A percentile compares a stretch with the other conserved stretches of the same genome.
phyloP scores from a whole-genome alignment of 805 yeast genomes.

The Tetrapisispora pingtungensis region DNA sequence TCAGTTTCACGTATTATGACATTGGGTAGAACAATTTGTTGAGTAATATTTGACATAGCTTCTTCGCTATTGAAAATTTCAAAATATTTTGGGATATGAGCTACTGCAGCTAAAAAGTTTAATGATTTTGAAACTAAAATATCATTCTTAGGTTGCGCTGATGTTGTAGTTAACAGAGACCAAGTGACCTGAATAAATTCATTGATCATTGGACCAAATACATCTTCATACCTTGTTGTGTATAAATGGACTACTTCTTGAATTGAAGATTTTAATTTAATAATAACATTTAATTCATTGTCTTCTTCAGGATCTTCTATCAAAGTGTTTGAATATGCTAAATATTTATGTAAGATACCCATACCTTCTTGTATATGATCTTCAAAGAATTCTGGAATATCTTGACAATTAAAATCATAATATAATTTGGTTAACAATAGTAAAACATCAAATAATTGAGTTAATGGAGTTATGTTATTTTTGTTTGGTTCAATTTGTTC shows the following conservation, averaged over 20 bases:
- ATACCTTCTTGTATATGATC: slow-evolving; percentile 73
- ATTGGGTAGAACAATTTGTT: slow-evolving; percentile 81
- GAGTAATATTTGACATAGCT: slow-evolving; percentile 64
- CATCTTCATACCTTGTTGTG: slow-evolving; percentile 85
- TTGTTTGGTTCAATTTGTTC: slow-evolving; percentile 41
- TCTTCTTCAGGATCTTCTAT: slow-evolving; percentile 45
- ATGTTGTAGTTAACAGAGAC: slow-evolving; percentile 57
- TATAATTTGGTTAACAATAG: slow-evolving; percentile 68
- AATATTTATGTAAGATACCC: slow-evolving; percentile 72
- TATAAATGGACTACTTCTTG: slow-evolving; percentile 80
- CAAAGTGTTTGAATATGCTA: slow-evolving; percentile 47
- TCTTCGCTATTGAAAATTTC: slow-evolving; percentile 53
- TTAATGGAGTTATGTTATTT: slow-evolving; percentile 41
- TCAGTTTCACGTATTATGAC: slow-evolving; percentile 77
- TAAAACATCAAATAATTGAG: slow-evolving; percentile 57
- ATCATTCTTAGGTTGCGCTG: slow-evolving; percentile 71
- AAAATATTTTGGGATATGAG: slow-evolving; percentile 57
- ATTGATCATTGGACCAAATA: slow-evolving; percentile 67
- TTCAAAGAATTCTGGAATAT: slow-evolving; percentile 95
- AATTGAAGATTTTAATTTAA: slow-evolving; percentile 68
- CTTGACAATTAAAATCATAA: slow-evolving; percentile 93
- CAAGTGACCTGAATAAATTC: slow-evolving; percentile 76
- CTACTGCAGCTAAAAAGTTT: slow-evolving; percentile 71
- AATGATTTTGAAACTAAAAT: slow-evolving; percentile 72
- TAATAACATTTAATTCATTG: slow-evolving; percentile 59